Evolutionary conservation across 2,329 filamentous ascomycete species (phyloP).

Genomic region (Mycosphaerella sp.): DNA sequence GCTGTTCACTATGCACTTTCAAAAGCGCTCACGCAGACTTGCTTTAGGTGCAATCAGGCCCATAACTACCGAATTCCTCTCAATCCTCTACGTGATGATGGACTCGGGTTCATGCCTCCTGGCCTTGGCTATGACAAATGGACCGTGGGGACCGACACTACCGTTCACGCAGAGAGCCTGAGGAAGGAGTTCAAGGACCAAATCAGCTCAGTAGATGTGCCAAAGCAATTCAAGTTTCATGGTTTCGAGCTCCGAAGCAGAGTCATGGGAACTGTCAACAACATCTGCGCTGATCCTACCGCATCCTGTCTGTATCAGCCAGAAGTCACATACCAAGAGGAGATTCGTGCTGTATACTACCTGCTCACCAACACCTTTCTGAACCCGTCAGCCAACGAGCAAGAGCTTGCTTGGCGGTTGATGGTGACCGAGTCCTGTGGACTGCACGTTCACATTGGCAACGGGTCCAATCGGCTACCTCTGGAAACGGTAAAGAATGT

Average conservation of each 20-base stretch:
- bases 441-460: constrained; percentile 33
- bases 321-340: constrained; percentile 11
- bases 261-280: constrained; percentile 3
- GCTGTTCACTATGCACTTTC: constrained; percentile 7
- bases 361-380: neutral
- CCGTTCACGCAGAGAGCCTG: neutral
- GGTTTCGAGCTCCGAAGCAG: constrained; percentile 16
- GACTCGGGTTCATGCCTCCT: neutral
- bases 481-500: constrained; percentile 28
- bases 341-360: constrained; percentile 12
- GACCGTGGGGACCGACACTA: neutral
- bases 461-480: constrained; percentile 18
- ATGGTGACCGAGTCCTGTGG: constrained; percentile 24
- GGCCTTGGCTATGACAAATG: neutral
- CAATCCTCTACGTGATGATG: neutral
- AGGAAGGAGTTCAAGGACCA: neutral
- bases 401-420: constrained; percentile 16
- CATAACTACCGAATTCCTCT: neutral
- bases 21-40: neutral
- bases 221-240: neutral
- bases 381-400: neutral
- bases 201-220: neutral
- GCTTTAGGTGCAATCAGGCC: neutral
- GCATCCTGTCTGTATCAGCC: constrained; percentile 6
- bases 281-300: neutral